Conservation (phyloP, 345 rosid genomes). For the Murraya koenigii region DNA sequence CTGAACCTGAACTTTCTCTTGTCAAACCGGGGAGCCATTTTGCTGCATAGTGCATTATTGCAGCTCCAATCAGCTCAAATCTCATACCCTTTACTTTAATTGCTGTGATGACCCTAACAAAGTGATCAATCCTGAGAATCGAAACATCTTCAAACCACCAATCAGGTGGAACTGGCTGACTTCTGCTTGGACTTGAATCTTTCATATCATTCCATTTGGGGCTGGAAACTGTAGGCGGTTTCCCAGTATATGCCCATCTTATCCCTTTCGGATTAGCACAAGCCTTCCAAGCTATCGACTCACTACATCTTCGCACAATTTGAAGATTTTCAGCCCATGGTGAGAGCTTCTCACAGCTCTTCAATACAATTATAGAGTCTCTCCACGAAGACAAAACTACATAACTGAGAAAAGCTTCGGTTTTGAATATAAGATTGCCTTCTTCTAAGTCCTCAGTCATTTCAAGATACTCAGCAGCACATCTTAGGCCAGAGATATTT, state of each 20-base stretch:
- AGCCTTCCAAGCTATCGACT: slow-evolving; percentile 98
- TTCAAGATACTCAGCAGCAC: slow-evolving; percentile 97
- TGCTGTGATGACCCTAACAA: slow-evolving; percentile 89
- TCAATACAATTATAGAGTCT: slow-evolving; percentile 83
- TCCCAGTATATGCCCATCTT: slow-evolving; percentile 88
- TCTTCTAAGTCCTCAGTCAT: slow-evolving; percentile 99
- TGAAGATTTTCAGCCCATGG: slow-evolving; percentile 99
- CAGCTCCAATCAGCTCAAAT: slow-evolving; percentile 81
- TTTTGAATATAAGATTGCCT: slow-evolving; percentile 94
- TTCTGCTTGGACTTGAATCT: slow-evolving; percentile 79
- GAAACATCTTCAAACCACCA: slow-evolving; percentile 99
- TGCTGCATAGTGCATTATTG: slow-evolving; percentile 74
- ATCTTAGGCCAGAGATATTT: slow-evolving; percentile 83
- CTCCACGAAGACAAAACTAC: slow-evolving; percentile 97
- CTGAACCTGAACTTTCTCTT: slow-evolving; percentile 44
- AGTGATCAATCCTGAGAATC: slow-evolving; percentile 89
- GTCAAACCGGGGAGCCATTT: slow-evolving; percentile 89
- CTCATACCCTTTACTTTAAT: slow-evolving; percentile 98
- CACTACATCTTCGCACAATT: slow-evolving; percentile 90
- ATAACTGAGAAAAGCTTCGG: slow-evolving; percentile 96
- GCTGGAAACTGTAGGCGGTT: slow-evolving; percentile 62
- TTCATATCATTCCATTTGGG: slow-evolving; percentile 76
- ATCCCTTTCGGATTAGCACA: slow-evolving; percentile 96
- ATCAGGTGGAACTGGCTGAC: slow-evolving; percentile 84
- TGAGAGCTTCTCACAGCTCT: slow-evolving; percentile 89